Evolutionary conservation across 1,284 basidiomycete species (phyloP).

Genomic region (Ceratobasidium sp.): DNA sequence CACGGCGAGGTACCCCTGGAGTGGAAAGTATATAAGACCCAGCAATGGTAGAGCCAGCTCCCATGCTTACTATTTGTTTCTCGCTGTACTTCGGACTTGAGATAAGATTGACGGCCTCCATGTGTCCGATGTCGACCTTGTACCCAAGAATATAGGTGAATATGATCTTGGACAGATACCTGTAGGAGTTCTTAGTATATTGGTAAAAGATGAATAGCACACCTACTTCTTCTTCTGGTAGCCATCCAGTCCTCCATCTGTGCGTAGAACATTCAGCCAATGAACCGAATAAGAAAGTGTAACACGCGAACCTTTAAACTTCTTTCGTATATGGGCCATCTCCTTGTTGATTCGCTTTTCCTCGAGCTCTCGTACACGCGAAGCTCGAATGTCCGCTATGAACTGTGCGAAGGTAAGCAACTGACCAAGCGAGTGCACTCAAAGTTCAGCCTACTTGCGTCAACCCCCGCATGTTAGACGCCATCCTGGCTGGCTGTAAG

Average conservation of each 20-base stretch:
- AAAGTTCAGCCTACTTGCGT: conserved; percentile 74
- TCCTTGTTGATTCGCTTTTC: conserved; percentile 99
- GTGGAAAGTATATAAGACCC: background rate
- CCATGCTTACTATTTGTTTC: conserved; percentile 91
- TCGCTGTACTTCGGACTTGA: conserved; percentile 96
- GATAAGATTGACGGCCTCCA: conserved; percentile 99
- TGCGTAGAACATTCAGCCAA: conserved; percentile 26
- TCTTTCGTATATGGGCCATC: conserved; percentile 99
- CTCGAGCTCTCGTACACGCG: conserved; percentile 87
- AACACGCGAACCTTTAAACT: conserved; percentile 86
- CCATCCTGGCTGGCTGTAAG: conserved; percentile 67
- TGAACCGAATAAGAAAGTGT: background rate
- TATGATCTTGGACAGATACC: conserved; percentile 79
- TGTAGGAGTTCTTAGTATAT: conserved; percentile 48
- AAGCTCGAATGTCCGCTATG: conserved; percentile 97
- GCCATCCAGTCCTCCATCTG: conserved; percentile 96
- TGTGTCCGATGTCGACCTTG: conserved; percentile 98
- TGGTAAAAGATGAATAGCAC: conserved; percentile 27
- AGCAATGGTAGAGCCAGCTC: background rate
- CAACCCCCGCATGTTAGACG: conserved; percentile 87
- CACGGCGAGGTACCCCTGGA: conserved; percentile 94
- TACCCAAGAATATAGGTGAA: conserved; percentile 99
- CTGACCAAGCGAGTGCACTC: conserved; percentile 13
- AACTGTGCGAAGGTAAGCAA: conserved; percentile 69
- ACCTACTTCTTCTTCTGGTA: conserved; percentile 99